phyloP scores from a whole-genome alignment of 331 rosid genomes.

The Malus hybrid region DNA sequence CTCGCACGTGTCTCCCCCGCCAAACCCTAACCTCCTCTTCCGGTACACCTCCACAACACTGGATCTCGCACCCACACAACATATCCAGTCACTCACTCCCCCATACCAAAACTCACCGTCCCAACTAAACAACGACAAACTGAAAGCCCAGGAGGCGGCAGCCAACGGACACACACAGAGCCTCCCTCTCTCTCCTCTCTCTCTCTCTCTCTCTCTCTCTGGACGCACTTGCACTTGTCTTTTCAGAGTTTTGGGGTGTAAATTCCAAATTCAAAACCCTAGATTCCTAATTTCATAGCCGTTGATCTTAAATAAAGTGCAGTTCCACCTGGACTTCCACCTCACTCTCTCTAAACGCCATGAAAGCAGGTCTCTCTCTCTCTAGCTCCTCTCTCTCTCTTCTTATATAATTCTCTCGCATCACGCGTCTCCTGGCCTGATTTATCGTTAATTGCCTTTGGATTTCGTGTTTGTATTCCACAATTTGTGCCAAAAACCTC shows the following conservation, averaged over 20 bases:
- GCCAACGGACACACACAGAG: neutral
- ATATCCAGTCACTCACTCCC: neutral
- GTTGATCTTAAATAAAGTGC: constrained; percentile 8
- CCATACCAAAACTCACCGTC: neutral
- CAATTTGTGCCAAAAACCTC: neutral
- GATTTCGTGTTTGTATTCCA: neutral
- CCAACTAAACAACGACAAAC: constrained; percentile 1
- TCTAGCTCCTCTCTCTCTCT: constrained; percentile 12
- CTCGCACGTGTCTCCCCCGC: constrained; percentile 39
- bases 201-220: no score
- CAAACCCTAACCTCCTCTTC: constrained; percentile 40
- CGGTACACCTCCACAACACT: constrained; percentile 30
- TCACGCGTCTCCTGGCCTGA: constrained; percentile 14
- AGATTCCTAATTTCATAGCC: constrained; percentile 15
- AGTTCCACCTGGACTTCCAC: constrained; percentile 73
- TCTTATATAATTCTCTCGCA: neutral
- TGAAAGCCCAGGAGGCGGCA: neutral
- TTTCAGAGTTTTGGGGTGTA: no score
- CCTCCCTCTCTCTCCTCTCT: neutral
- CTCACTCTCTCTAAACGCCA: constrained; percentile 49
- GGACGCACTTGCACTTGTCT: no score
- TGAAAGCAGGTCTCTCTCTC: constrained; percentile 50
- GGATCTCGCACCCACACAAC: constrained; percentile 7
- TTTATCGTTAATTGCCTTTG: neutral
- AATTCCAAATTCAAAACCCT: constrained; percentile 4